A percentile compares a stretch with the other conserved stretches of the same genome.
Evolutionary conservation across 768 basidiomycete genomes (phyloP).

Genomic region (Lyophyllum shimeji): DNA sequence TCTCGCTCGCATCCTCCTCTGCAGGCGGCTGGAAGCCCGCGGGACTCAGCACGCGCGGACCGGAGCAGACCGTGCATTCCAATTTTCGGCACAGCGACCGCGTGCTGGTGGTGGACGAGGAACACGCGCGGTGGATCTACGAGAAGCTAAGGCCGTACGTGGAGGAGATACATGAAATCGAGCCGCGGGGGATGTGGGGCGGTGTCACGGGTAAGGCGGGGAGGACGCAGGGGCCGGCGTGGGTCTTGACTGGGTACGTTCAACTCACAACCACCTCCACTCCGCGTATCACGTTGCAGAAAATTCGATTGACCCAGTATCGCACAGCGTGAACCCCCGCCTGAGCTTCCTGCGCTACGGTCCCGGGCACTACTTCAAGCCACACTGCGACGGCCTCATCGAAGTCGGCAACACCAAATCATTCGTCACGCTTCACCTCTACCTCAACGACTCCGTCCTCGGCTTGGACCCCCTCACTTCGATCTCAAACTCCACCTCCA

Average conservation of each 20-base stretch:
- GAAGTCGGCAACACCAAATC: slow-evolving; percentile 33
- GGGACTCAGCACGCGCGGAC: slow-evolving; percentile 26
- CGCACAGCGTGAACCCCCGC: slow-evolving; percentile 32
- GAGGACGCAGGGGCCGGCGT: slow-evolving; percentile 25
- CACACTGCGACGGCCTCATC: slow-evolving; percentile 37
- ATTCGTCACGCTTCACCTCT: slow-evolving; percentile 43
- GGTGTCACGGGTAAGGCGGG: slow-evolving; percentile 26
- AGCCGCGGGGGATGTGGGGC: slow-evolving; percentile 31
- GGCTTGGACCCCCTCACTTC: slow-evolving; percentile 1
- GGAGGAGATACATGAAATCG: slow-evolving; percentile 34
- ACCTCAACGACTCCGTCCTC: slow-evolving; percentile 34
- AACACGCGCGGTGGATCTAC: slow-evolving; percentile 33
- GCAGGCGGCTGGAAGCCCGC: slow-evolving; percentile 36
- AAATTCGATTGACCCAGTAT: too few species aligned
- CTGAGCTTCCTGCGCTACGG: slow-evolving; percentile 44
- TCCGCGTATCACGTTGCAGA: too few species aligned
- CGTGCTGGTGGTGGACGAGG: slow-evolving; percentile 35
- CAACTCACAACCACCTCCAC: too few species aligned
- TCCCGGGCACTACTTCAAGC: slow-evolving; percentile 40
- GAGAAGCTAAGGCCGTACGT: slow-evolving; percentile 36
- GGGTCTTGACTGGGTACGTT: slow-evolving; percentile 37
- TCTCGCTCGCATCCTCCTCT: slow-evolving; percentile 34
- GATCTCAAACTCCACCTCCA: neutral
- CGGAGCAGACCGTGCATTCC: slow-evolving; percentile 33
- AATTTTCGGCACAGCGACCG: slow-evolving; percentile 40